Base-by-base conservation (phyloP, 1,284 basidiomycete genomes). In the Peniophora sp. region DNA sequence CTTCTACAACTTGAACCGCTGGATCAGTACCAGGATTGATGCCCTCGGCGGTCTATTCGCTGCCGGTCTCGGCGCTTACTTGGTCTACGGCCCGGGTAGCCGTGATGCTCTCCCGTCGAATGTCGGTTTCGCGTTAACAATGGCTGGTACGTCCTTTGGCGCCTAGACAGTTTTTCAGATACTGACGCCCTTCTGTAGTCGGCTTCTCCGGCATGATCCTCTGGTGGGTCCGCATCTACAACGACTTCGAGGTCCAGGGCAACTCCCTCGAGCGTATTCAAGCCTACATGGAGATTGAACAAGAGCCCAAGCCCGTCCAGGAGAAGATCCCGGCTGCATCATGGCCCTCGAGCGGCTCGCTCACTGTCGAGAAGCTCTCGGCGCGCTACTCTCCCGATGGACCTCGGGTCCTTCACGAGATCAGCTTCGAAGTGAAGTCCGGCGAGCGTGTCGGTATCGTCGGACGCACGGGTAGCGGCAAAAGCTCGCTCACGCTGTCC, bases 381-480 rank as follows among this genome's bases (percentile, higher is more conserved):
- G 81, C 81, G 24, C 69, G 73, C 23, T 85, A 84, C 56, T 76
- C 79, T 3, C 52, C 49, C 24, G 62, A 66, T 48, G 68, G 65
- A 23, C 75, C 52, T 56, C 68, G 47, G 57, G 76, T 80, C 0
- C 64, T 80, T 24, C 68, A 75, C 47, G 65, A 74, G n/a, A 56
- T 81, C 35, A 66, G 68, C 2, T 70, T 81, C 55, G 64, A 65
- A 27, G 71, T 79, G 54, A 68, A 68, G 44, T 68, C 71, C 17
- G 78, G 79, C 1, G 72, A 79, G 56, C 71, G 74, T 37, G 65
- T 81, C 17, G 77, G 77, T 24, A 69, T 78, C 52, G 81, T 85
- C 17, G 86, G 87, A 18, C 72, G 87, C 32, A 89, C 87, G 0
- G 88, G 87, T 14, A 83, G 80, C 55, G 87, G 86, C 47, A 89